Percentiles rank a stretch among this genome's conserved stretches.
phyloP scores from a whole-genome alignment of 768 basidiomycete genomes.

The Fomitopsis serialis region DNA sequence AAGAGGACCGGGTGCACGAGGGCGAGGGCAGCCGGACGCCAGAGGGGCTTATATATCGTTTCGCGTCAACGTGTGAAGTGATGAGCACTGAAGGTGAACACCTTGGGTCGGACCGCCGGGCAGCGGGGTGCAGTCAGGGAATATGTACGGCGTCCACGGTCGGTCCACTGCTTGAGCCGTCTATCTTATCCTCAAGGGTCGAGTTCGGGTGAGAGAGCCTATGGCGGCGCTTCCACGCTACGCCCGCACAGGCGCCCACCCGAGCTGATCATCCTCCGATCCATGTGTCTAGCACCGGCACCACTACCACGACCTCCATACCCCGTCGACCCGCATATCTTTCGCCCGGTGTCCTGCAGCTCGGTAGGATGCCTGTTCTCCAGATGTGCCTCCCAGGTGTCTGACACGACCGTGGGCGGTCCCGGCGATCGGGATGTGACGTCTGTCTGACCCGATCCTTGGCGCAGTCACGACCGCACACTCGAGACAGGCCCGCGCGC shows the following conservation, averaged over 20 bases:
- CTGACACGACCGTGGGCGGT: too few relatives aligned
- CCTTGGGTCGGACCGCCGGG: background rate
- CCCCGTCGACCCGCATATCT: too few relatives aligned
- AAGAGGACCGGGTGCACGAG: conserved; percentile 1
- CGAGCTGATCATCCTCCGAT: background rate
- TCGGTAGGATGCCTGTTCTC: too few relatives aligned
- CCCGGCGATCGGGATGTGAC: too few relatives aligned
- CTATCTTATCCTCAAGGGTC: conserved; percentile 2
- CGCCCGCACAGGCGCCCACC: background rate
- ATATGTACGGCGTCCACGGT: background rate
- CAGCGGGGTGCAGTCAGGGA: background rate
- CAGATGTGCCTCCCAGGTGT: too few relatives aligned
- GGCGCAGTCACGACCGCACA: too few relatives aligned
- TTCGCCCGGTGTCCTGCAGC: too few relatives aligned
- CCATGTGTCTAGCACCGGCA: too few relatives aligned
- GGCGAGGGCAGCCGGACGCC: background rate
- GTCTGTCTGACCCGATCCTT: too few relatives aligned
- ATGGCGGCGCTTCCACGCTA: background rate
- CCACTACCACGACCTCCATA: too few relatives aligned
- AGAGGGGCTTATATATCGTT: conserved; percentile 1
- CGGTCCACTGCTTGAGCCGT: background rate
- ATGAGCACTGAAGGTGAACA: too few relatives aligned
- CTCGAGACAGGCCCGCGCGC: too few relatives aligned
- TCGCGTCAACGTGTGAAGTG: conserved; percentile 1
- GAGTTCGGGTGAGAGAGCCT: background rate